Percentiles rank a stretch among this genome's conserved stretches.
phyloP scores from a whole-genome alignment of 768 basidiomycete species.

The Naematelia encephala region DNA sequence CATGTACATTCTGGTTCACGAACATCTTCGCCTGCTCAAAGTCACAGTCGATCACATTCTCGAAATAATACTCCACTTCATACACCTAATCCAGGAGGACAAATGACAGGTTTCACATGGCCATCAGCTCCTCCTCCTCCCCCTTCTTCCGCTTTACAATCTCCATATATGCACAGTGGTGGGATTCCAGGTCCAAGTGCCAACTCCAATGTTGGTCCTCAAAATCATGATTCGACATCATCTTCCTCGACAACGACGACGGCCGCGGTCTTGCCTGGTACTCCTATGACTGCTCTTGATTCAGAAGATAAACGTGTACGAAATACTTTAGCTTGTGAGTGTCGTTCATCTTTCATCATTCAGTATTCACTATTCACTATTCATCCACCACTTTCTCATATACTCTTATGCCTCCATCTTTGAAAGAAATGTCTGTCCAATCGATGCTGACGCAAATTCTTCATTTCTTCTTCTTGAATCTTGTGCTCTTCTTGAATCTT shows the following conservation, averaged over 20 bases:
- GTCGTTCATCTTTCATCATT: neutral
- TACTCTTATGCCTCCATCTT: no score
- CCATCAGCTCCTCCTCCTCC: no score
- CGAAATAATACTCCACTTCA: neutral
- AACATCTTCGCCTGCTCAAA: neutral
- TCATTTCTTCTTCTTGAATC: no score
- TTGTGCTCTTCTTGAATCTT: no score
- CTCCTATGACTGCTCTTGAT: slow-evolving; percentile 8
- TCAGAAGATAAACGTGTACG: slow-evolving; percentile 24
- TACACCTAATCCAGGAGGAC: neutral
- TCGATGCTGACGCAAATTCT: no score
- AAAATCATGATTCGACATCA: neutral
- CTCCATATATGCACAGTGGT: no score
- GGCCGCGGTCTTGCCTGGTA: neutral
- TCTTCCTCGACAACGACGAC: no score
- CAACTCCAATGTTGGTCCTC: neutral
- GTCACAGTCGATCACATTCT: neutral
- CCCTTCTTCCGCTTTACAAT: no score
- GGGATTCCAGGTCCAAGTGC: no score
- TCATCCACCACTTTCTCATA: neutral
- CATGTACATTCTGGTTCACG: neutral
- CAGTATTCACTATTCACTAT: neutral
- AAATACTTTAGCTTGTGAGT: slow-evolving; percentile 30
- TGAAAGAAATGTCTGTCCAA: no score
- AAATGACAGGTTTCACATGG: no score